These are phyloP conservation scores for Orobanche coerulescens DNA, from an alignment of 257 asterid species.

Conservation along the genomic window DNA sequence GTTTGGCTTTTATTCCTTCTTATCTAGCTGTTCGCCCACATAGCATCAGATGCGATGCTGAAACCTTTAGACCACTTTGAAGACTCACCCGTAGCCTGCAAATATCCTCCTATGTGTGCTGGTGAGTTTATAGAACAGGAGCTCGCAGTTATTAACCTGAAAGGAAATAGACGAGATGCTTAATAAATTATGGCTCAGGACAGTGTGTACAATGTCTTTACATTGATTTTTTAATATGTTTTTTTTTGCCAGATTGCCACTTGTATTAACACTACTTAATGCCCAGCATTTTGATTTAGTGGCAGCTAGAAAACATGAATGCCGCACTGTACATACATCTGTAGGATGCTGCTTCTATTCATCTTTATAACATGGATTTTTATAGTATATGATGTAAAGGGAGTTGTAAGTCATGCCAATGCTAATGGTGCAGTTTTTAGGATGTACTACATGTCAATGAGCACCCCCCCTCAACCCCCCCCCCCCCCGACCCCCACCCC, in stretches of 20 bases:
- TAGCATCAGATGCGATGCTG: slow-evolving; percentile 85
- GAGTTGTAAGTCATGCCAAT: no score
- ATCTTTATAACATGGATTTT: background rate
- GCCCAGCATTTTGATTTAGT: background rate
- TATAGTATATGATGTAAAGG: no score
- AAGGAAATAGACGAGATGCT: slow-evolving; percentile 51
- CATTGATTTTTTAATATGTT: background rate
- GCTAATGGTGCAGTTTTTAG: no score
- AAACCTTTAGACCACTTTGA: slow-evolving; percentile 83
- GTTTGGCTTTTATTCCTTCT: background rate
- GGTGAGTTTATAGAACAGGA: slow-evolving; percentile 92
- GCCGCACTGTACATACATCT: background rate
- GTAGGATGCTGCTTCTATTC: background rate
- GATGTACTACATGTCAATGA: no score
- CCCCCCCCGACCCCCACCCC: no score
- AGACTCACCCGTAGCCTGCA: slow-evolving; percentile 48
- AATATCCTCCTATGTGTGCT: slow-evolving; percentile 62
- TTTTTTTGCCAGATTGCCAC: background rate
- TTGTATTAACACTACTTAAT: background rate
- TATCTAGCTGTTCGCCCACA: slow-evolving; percentile 76
- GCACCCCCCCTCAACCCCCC: no score
- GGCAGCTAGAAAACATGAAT: background rate
- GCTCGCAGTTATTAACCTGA: slow-evolving; percentile 79
- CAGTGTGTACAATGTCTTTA: background rate
- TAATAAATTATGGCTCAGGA: slow-evolving; percentile 15